These are phyloP conservation scores for Hypoxylon sp. DNA, from an alignment of 2,329 filamentous ascomycete genomes.

Conservation along the genomic window DNA sequence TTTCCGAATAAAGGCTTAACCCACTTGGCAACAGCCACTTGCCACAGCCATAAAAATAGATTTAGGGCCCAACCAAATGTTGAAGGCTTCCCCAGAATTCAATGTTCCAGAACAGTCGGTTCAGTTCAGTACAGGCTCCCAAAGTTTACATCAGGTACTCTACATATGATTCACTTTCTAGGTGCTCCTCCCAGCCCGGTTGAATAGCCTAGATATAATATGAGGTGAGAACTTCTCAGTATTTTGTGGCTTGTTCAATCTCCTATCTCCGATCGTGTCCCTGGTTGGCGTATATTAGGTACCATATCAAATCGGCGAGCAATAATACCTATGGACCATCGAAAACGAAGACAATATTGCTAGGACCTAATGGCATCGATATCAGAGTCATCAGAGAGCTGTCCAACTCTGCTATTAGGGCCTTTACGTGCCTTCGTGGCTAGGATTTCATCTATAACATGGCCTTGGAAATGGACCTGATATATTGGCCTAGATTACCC, in stretches of 20 bases:
- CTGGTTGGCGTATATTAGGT: too few relatives aligned
- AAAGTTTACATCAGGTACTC: not conserved
- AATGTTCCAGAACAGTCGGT: slow-evolving; percentile 27
- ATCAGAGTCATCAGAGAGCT: not conserved
- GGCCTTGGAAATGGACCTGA: not conserved
- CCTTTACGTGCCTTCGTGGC: not conserved
- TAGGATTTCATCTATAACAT: not conserved
- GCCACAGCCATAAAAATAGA: slow-evolving; percentile 19
- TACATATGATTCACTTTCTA: not conserved
- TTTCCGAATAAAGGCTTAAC: slow-evolving; percentile 21
- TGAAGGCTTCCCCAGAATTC: slow-evolving; percentile 18
- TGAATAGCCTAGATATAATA: not conserved
- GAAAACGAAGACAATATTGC: not conserved
- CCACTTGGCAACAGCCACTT: not conserved
- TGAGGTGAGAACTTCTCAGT: not conserved
- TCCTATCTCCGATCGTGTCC: not conserved
- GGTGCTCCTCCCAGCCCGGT: not conserved
- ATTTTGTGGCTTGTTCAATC: not conserved
- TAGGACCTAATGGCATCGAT: not conserved
- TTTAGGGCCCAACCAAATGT: slow-evolving; percentile 18
- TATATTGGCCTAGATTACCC: not conserved
- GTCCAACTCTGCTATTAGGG: not conserved
- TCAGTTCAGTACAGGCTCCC: not conserved
- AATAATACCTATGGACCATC: not conserved
- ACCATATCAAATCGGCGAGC: too few relatives aligned